These are phyloP conservation scores for Paracoccidioides lutzii DNA, from an alignment of 2,329 filamentous ascomycete species.

Conservation along the genomic window DNA sequence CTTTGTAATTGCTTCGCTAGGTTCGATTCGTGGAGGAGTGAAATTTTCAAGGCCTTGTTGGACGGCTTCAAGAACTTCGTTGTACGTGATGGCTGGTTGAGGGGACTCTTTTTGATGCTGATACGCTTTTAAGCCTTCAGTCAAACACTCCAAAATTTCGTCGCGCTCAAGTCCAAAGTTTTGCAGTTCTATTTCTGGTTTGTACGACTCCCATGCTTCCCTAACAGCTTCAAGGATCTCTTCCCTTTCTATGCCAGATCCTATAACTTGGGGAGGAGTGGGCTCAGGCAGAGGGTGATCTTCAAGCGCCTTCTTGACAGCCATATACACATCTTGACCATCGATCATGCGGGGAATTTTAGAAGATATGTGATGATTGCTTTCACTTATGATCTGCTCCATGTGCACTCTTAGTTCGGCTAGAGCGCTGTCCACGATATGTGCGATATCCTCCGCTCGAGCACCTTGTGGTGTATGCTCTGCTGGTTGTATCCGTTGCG, in stretches of 20 bases:
- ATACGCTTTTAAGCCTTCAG: slow-evolving; percentile 73
- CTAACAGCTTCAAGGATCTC: slow-evolving; percentile 77
- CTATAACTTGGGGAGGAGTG: slow-evolving; percentile 37
- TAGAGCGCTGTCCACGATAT: slow-evolving; percentile 68
- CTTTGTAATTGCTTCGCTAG: slow-evolving; percentile 55
- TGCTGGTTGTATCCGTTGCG: slow-evolving; percentile 31
- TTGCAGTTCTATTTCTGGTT: slow-evolving; percentile 81
- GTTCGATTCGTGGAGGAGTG: slow-evolving; percentile 57
- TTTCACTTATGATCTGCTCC: slow-evolving; percentile 63
- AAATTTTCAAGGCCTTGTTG: slow-evolving; percentile 78
- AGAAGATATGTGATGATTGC: slow-evolving; percentile 55
- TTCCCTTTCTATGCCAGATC: slow-evolving; percentile 53
- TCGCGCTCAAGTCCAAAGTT: slow-evolving; percentile 83
- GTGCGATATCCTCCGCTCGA: slow-evolving; percentile 57
- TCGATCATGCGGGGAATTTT: slow-evolving; percentile 54
- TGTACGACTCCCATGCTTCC: slow-evolving; percentile 88
- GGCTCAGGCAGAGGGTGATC: slow-evolving; percentile 48
- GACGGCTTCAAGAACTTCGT: slow-evolving; percentile 75
- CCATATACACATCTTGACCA: slow-evolving; percentile 74
- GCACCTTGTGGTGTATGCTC: slow-evolving; percentile 35
- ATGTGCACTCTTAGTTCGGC: slow-evolving; percentile 75
- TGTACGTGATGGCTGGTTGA: slow-evolving; percentile 54
- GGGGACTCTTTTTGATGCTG: slow-evolving; percentile 30
- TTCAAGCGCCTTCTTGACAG: slow-evolving; percentile 60
- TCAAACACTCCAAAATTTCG: slow-evolving; percentile 74